Percentiles rank a stretch among this genome's conserved stretches.
Conservation (phyloP, 805 yeast genomes). For the Spathaspora arborariae region DNA sequence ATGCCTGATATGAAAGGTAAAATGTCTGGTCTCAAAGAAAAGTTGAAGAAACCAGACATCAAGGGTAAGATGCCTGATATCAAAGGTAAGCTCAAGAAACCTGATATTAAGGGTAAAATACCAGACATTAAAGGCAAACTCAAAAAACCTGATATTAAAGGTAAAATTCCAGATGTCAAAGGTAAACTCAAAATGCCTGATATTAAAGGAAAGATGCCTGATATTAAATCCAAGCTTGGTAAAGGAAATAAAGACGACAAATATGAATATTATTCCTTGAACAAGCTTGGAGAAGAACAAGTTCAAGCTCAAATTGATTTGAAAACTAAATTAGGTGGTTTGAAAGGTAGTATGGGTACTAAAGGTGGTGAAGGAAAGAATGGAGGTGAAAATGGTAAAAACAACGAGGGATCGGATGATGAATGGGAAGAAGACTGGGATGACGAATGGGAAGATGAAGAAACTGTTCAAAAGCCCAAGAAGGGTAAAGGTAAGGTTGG, state of each 20-base stretch:
- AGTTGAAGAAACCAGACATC: background rate
- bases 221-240: conserved; percentile 2
- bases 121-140: conserved; percentile 1
- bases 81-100: background rate
- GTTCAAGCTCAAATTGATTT: background rate
- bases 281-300: conserved; percentile 1
- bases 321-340: conserved; percentile 1
- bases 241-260: conserved; percentile 4
- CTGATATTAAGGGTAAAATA: background rate
- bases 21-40: background rate
- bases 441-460: background rate
- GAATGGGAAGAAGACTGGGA: conserved; percentile 1
- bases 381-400: conserved; percentile 1
- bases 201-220: conserved; percentile 1
- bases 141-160: background rate
- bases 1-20: conserved; percentile 4
- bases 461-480: too few relatives aligned
- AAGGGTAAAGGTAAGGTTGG: background rate
- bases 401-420: background rate
- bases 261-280: conserved; percentile 1
- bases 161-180: background rate
- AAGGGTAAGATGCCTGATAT: background rate
- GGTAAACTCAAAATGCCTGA: conserved; percentile 1
- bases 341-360: background rate
- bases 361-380: background rate